Evolutionary conservation across 495 filamentous ascomycete genomes (phyloP).

Genomic region (Daldinia caldariorum): DNA sequence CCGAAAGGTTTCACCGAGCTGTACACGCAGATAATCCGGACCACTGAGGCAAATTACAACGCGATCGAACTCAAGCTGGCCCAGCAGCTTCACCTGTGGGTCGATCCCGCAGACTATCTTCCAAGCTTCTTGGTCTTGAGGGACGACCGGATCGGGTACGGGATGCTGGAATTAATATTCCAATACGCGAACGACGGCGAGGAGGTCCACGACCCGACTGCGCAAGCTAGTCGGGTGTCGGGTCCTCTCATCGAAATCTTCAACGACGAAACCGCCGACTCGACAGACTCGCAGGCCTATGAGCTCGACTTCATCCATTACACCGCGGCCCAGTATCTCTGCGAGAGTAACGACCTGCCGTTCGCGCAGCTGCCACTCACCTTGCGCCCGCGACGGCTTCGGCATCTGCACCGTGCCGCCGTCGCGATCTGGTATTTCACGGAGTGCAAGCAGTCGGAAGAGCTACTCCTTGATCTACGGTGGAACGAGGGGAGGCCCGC

Average conservation of each 20-base stretch:
- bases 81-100: conserved; percentile 45
- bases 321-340: conserved; percentile 43
- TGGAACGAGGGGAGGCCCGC: not conserved
- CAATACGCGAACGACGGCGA: conserved; percentile 40
- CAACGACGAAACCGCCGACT: conserved; percentile 7
- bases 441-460: conserved; percentile 16
- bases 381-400: conserved; percentile 28
- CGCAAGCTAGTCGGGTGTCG: conserved; percentile 27
- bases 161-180: conserved; percentile 38
- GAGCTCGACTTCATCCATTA: conserved; percentile 42
- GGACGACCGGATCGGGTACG: conserved; percentile 23
- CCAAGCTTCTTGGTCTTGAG: conserved; percentile 16
- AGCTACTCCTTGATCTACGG: conserved; percentile 20
- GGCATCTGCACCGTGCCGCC: conserved; percentile 27
- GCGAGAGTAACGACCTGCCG: conserved; percentile 22
- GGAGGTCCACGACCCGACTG: conserved; percentile 35
- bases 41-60: conserved; percentile 40
- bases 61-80: conserved; percentile 36
- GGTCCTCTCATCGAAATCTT: conserved; percentile 24
- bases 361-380: conserved; percentile 21
- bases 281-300: conserved; percentile 17
- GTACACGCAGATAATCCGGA: conserved; percentile 41
- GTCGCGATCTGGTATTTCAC: conserved; percentile 38
- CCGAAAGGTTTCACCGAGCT: conserved; percentile 44
- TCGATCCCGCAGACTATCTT: conserved; percentile 41